A percentile compares a stretch with the other conserved stretches of the same genome.
These are phyloP conservation scores for Ceratocystis diversiconidia DNA, from an alignment of 2,329 filamentous ascomycete genomes.

Conservation along the genomic window DNA sequence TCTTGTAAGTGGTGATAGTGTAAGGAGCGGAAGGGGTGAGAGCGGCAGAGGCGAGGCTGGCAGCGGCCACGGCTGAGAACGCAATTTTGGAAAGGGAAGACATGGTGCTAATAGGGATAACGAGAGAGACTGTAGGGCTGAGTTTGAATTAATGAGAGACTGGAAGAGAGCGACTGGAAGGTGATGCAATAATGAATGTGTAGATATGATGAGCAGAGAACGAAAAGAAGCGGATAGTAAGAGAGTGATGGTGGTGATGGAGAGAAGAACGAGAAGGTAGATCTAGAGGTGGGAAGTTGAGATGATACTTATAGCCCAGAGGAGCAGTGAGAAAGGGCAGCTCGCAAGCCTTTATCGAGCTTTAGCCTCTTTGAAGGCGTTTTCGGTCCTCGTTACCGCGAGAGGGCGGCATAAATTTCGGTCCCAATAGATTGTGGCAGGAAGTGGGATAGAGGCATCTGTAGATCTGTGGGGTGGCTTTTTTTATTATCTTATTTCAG, in stretches of 20 bases:
- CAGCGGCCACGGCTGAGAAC: slow-evolving; percentile 7
- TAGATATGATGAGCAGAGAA: not conserved
- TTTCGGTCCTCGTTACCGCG: no score
- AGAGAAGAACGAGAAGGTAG: not conserved
- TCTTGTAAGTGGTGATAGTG: slow-evolving; percentile 26
- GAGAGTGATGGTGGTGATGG: not conserved
- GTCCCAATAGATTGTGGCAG: no score
- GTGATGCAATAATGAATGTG: not conserved
- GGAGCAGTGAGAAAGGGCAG: not conserved
- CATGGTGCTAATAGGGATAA: not conserved
- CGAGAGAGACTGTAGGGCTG: not conserved
- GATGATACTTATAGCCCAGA: not conserved
- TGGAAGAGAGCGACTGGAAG: not conserved
- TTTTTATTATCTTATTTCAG: no score
- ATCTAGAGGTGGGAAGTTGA: not conserved
- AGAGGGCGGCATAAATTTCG: no score
- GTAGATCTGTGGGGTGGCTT: no score
- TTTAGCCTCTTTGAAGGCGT: no score
- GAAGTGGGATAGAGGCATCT: no score
- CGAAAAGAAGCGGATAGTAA: slow-evolving; percentile 1
- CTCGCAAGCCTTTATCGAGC: not conserved
- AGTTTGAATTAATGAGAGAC: not conserved
- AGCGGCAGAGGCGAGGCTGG: slow-evolving; percentile 5
- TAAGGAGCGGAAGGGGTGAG: not conserved
- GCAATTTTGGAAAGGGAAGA: slow-evolving; percentile 12